A percentile compares a stretch with the other conserved stretches of the same genome.
Conservation (phyloP, 2,329 filamentous ascomycete species). For the Helotiales sp. region DNA sequence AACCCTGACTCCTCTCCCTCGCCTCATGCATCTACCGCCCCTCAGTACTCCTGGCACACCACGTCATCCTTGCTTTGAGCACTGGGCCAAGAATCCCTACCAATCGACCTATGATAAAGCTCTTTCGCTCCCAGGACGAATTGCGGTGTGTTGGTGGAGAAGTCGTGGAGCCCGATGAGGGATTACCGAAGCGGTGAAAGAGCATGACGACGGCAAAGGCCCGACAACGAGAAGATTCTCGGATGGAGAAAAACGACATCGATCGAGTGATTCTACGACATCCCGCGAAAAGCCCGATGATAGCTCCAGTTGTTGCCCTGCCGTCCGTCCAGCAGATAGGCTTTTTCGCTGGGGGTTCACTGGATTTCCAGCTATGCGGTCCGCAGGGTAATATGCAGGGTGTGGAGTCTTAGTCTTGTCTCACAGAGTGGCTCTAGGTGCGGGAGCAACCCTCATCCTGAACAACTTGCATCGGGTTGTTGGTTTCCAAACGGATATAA, state of each 20-base stretch:
- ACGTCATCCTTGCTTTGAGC: background rate
- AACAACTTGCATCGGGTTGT: background rate
- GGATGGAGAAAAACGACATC: background rate
- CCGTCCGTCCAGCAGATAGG: background rate
- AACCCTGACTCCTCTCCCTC: background rate
- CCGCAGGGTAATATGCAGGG: background rate
- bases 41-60: background rate
- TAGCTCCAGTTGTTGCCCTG: background rate
- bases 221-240: too few species aligned
- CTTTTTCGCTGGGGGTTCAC: background rate
- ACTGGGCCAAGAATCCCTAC: background rate
- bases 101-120: background rate
- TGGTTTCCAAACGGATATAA: background rate
- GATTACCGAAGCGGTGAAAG: slow-evolving; percentile 1
- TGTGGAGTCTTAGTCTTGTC: background rate
- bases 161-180: too few species aligned
- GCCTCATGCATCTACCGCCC: background rate
- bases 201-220: background rate
- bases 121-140: background rate
- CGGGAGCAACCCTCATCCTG: background rate
- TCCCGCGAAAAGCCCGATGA: background rate
- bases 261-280: background rate
- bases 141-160: slow-evolving; percentile 9
- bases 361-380: slow-evolving; percentile 2
- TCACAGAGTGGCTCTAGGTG: background rate